A percentile compares a stretch with the other conserved stretches of the same genome.
phyloP scores from a whole-genome alignment of 352 stramenopile species.

The Globisporangium paroecandrum region DNA sequence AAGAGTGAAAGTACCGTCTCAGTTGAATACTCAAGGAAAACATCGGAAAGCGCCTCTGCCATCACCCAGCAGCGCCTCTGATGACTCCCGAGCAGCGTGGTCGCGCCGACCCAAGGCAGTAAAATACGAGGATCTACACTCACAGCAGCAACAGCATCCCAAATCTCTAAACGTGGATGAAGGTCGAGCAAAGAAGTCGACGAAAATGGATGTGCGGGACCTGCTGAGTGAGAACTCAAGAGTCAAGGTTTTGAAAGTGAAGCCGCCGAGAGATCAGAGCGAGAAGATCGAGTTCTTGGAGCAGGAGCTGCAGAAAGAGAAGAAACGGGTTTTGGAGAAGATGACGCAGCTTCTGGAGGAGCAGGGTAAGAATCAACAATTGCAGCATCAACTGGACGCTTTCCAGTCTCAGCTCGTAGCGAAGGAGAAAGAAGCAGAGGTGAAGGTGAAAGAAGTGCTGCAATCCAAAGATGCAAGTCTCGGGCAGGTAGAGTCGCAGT shows the following conservation, averaged over 20 bases:
- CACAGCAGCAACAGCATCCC: not conserved
- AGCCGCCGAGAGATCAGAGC: not conserved
- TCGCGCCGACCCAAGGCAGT: conserved; percentile 10
- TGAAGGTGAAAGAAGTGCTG: conserved; percentile 15
- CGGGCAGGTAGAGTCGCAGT: conserved; percentile 24
- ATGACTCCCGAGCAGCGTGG: conserved; percentile 6
- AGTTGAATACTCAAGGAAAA: not conserved
- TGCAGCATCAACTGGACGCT: conserved; percentile 38
- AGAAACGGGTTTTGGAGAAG: conserved; percentile 64
- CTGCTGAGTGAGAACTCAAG: conserved; percentile 13
- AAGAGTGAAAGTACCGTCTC: not conserved
- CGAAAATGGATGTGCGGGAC: conserved; percentile 19
- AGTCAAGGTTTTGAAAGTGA: conserved; percentile 1
- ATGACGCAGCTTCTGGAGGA: conserved; percentile 67
- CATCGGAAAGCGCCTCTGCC: not conserved
- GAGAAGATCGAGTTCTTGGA: conserved; percentile 25
- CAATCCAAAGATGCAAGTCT: conserved; percentile 23
- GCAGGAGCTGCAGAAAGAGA: conserved; percentile 58
- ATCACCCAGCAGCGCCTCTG: conserved; percentile 14
- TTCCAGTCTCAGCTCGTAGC: conserved; percentile 34
- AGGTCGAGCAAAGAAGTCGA: not conserved
- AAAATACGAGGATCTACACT: conserved; percentile 6
- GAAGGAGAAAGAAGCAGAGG: conserved; percentile 24
- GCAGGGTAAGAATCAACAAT: conserved; percentile 57
- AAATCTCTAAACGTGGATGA: not conserved